Base-by-base conservation (phyloP, 441 rosid genomes). In the Erysimum cheiri region DNA sequence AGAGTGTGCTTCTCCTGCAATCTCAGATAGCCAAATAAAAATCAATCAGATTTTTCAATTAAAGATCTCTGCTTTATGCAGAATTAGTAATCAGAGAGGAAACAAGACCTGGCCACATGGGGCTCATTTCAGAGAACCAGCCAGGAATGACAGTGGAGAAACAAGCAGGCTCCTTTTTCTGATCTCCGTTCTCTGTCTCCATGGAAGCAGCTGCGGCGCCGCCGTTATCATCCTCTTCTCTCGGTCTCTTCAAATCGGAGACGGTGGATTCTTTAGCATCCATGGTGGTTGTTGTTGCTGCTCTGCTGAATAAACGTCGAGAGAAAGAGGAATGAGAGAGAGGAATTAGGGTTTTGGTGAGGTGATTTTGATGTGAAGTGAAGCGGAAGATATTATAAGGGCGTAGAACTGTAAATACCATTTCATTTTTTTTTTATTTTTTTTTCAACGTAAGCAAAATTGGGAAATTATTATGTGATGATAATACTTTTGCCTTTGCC, bases 101-200 rank as follows among this genome's bases (percentile, higher is more conserved):
- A 39, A 58, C 11, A 10, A 56, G 48, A 94, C 98, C 98, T 69
- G 98, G 98, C 98, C 99, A 92, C 97, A 95, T 85, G 70, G 97
- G 89, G 83, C 93, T 92, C 76, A 93, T 89, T 83, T 95, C 99
- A 9, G 98, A 96, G 88, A 96, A 96, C 99, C 99, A 91, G 17
- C 98, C 97, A 64, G 96, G 87, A 50, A 96, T 96, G 56, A 96
- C 91, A 37, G 95, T 54, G 47, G 98, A 88, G 32, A 92, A 79
- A 68, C 79, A 77, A 48, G 74, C 74, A 14, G 83, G 77, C 67
- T 69, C 77, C 64, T 78, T 78, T 3, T 4, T 57, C 67, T 53
- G 41, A 36, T 55, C 75, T 17, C 67, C 76, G 53, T 73, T 64
- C 9, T 58, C 79, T 1, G 76, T 71, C 24, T 76, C 76, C 75